These are phyloP conservation scores for Debaryomyces robertsiae DNA, from an alignment of 1,139 yeast species.

Conservation along the genomic window DNA sequence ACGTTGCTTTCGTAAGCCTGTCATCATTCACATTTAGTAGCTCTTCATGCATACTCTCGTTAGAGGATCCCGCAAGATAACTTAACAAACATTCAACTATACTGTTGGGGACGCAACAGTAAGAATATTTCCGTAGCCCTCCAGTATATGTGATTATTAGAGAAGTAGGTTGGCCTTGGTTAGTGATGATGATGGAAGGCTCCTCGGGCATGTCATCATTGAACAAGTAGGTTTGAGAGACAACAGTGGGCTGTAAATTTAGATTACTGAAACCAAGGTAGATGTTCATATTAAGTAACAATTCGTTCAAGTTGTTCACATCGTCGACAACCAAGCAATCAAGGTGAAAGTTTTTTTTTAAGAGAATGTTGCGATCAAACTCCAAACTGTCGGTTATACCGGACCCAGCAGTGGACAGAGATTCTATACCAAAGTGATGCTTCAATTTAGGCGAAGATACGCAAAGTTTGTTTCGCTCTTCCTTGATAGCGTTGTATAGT, in stretches of 20 bases:
- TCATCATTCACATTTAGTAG: constrained; percentile 6
- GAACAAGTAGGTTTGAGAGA: constrained; percentile 26
- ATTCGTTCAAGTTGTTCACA: constrained; percentile 35
- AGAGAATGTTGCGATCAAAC: constrained; percentile 35
- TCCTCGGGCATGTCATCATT: constrained; percentile 24
- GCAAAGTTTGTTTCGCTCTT: constrained; percentile 15
- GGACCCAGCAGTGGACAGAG: not conserved
- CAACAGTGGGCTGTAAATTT: constrained; percentile 14
- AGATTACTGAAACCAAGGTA: constrained; percentile 32
- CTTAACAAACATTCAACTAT: constrained; percentile 28
- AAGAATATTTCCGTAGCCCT: constrained; percentile 45
- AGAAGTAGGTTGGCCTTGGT: constrained; percentile 27
- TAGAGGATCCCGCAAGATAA: constrained; percentile 27
- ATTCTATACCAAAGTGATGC: not conserved
- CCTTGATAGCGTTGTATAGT: constrained; percentile 25
- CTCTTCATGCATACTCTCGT: constrained; percentile 20
- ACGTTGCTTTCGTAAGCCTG: constrained; percentile 46
- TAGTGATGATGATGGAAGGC: constrained; percentile 40
- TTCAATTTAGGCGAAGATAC: not conserved
- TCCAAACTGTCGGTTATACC: constrained; percentile 16
- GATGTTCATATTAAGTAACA: constrained; percentile 39
- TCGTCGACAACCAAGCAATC: constrained; percentile 43
- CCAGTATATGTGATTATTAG: constrained; percentile 42
- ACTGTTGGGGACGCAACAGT: constrained; percentile 42
- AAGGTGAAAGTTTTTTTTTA: constrained; percentile 44